Percentiles rank a stretch among this genome's conserved stretches.
Conservation (phyloP, 2,329 filamentous ascomycete species). For the Fusarium irregulare region DNA sequence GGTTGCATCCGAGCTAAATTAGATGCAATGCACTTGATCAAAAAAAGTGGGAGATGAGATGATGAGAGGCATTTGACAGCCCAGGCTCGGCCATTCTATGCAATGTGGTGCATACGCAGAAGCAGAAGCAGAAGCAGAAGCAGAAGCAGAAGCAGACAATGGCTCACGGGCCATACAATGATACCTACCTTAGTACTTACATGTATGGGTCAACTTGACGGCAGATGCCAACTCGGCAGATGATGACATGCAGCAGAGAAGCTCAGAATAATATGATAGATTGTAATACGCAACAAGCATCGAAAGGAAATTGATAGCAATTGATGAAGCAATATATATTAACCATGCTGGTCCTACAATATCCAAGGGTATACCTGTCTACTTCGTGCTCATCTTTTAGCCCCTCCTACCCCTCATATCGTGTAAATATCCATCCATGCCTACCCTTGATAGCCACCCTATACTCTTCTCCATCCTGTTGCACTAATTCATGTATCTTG, state of each 20-base stretch:
- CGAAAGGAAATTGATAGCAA: too few relatives aligned
- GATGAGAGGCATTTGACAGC: conserved; percentile 2
- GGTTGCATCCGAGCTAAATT: conserved; percentile 39
- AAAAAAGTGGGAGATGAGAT: conserved; percentile 29
- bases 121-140: neutral
- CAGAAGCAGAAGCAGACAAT: neutral
- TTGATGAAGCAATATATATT: neutral
- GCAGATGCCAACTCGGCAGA: neutral
- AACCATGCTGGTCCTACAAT: neutral
- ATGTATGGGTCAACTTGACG: neutral
- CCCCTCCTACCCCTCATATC: neutral
- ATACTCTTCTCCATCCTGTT: conserved; percentile 1
- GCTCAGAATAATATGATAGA: neutral
- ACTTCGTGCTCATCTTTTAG: neutral
- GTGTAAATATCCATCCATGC: neutral
- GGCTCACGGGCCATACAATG: conserved; percentile 2
- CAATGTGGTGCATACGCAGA: conserved; percentile 1
- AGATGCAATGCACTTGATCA: conserved; percentile 11
- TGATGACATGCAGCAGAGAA: conserved; percentile 4
- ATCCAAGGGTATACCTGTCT: neutral
- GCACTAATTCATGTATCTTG: neutral
- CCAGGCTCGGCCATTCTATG: conserved; percentile 9
- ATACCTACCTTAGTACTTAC: neutral
- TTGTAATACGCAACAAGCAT: neutral
- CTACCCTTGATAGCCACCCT: conserved; percentile 17